phyloP scores from a whole-genome alignment of 2,329 filamentous ascomycete genomes.

The Cyphellophora attinorum region DNA sequence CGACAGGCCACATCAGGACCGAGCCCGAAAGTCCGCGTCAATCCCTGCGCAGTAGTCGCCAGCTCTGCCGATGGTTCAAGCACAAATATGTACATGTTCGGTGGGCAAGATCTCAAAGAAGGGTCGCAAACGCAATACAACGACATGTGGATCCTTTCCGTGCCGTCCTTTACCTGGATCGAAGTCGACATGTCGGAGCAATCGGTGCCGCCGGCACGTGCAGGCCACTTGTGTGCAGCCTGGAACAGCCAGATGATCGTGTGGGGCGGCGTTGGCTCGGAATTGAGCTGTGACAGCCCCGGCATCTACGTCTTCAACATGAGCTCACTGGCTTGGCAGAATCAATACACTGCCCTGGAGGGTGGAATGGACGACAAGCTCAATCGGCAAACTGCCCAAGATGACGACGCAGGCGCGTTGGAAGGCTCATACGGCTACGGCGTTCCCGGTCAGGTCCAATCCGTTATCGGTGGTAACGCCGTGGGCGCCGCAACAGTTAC shows the following conservation, averaged over 20 bases:
- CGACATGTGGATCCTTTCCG: conserved; percentile 69
- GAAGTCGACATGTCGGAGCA: conserved; percentile 46
- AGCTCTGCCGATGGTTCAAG: conserved; percentile 62
- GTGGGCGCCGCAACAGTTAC: conserved; percentile 62
- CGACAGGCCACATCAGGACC: conserved; percentile 57
- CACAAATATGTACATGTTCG: conserved; percentile 71
- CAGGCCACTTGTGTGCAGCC: conserved; percentile 66
- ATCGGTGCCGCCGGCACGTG: conserved; percentile 46
- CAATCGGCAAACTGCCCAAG: conserved; percentile 43
- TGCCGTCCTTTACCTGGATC: conserved; percentile 76
- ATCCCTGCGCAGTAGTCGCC: conserved; percentile 65
- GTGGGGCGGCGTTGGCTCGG: conserved; percentile 57
- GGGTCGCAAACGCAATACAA: conserved; percentile 52
- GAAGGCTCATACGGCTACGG: conserved; percentile 55
- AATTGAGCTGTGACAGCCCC: conserved; percentile 55
- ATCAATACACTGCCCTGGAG: conserved; percentile 58
- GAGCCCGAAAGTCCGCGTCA: conserved; percentile 50
- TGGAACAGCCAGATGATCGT: conserved; percentile 76
- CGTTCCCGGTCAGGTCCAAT: conserved; percentile 55
- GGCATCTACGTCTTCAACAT: conserved; percentile 72
- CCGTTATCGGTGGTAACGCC: conserved; percentile 57
- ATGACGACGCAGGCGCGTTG: conserved; percentile 46
- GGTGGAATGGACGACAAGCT: conserved; percentile 35
- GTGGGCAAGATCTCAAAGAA: conserved; percentile 60
- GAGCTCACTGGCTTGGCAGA: conserved; percentile 58